Evolutionary conservation across 1,284 basidiomycete species (phyloP), one percentile per base, ranked within the genome.

Genomic region (Cryptococcus neoformans): DNA sequence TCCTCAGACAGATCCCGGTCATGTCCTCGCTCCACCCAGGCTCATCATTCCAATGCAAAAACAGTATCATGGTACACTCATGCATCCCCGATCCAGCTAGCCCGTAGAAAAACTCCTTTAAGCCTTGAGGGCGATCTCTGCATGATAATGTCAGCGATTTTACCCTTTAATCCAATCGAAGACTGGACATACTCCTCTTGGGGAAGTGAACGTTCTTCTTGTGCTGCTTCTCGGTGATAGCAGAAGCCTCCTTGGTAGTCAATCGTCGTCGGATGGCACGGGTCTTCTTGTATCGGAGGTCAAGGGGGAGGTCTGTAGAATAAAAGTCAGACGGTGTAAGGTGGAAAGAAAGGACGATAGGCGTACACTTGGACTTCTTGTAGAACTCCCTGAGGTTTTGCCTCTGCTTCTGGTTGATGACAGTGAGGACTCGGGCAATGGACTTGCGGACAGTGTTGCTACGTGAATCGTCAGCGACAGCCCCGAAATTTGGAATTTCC

Each of bases 361-460:
- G 69, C 73, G 44, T 51, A 75, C 74, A 78, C 70, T 79, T 79
- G 62, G 74, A 91, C 80, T 94, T 96, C 88, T 98, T 97, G 90
- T 98, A 98, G 83, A 89, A 92, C 81, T 98, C 94, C 64, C 92
- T 90, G 68, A 98, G 86, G 82, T 95, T 93, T 82, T 92, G 87
- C 71, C 96, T 90, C 75, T 89, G 87, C 83, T 99, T 99, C 79
- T 92, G 88, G 89, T 97, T 98, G 83, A 90, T 95, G 72, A 99
- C 93, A 51, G 96, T 99, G 81, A 98, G 81, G 66, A 99, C 95
- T 62, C 96, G 92, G 64, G 96, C 96, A 75, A 99, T 94, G 68
- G 92, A 95, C 84, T 99, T 99, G 84, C 96, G 94, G 79, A 97
- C 90, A 69, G 90, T 85, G 81, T 90, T 88, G 81, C 95, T 99